Evolutionary conservation across 2,329 filamentous ascomycete species (phyloP).

Genomic region (Escovopsis sp.): DNA sequence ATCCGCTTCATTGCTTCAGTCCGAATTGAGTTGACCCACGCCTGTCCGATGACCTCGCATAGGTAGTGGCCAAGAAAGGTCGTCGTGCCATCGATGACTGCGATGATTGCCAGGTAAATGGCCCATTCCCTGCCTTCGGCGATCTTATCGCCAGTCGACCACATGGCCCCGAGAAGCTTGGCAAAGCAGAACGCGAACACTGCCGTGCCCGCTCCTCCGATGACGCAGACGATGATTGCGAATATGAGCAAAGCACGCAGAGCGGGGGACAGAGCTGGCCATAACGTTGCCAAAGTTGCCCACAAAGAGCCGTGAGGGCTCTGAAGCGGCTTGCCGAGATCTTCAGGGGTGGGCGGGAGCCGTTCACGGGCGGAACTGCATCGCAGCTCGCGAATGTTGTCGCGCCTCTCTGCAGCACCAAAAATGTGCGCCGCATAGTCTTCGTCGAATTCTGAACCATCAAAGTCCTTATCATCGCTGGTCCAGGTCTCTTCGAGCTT

Average conservation of each 20-base stretch:
- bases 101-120: constrained; percentile 51
- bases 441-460: background rate
- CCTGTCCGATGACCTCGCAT: constrained; percentile 55
- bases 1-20: constrained; percentile 52
- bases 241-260: constrained; percentile 41
- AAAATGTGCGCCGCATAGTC: constrained; percentile 10
- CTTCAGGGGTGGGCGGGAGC: constrained; percentile 1
- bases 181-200: constrained; percentile 65
- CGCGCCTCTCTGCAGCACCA: constrained; percentile 10
- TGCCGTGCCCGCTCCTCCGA: constrained; percentile 54
- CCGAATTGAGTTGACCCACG: constrained; percentile 64
- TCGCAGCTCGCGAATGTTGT: constrained; percentile 16
- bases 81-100: constrained; percentile 48
- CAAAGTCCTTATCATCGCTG: background rate
- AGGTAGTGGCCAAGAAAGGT: constrained; percentile 55
- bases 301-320: constrained; percentile 3
- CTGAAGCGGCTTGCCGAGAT: background rate
- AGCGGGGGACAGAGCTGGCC: constrained; percentile 43
- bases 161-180: constrained; percentile 57
- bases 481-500: too few relatives aligned
- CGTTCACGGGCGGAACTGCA: constrained; percentile 3
- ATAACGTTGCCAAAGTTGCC: constrained; percentile 40
- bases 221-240: constrained; percentile 45
- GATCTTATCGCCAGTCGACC: constrained; percentile 33
- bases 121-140: constrained; percentile 50